A percentile compares a stretch with the other conserved stretches of the same genome.
phyloP scores from a whole-genome alignment of 202 grass and related monocot genomes.

The Thinopyrum obtusiflorum region DNA sequence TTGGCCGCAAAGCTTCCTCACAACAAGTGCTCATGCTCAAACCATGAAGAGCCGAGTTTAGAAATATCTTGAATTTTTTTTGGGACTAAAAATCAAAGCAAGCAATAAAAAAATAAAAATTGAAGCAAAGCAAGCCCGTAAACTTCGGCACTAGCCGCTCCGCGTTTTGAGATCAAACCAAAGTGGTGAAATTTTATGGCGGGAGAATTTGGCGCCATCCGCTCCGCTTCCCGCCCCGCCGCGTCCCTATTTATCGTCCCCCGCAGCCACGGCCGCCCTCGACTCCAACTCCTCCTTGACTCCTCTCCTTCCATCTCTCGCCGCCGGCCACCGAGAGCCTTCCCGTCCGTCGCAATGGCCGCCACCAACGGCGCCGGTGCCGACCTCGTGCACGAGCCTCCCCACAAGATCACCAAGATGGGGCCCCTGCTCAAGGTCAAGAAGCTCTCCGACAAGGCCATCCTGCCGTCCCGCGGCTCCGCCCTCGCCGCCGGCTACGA shows the following conservation, averaged over 20 bases:
- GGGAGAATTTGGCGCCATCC: constrained; percentile 53
- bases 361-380: constrained; percentile 29
- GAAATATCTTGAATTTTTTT: too few species aligned
- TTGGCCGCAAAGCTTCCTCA: too few species aligned
- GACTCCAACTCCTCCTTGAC: background rate
- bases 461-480: constrained; percentile 74
- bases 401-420: constrained; percentile 51
- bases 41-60: too few species aligned
- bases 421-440: constrained; percentile 62
- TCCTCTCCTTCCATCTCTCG: background rate
- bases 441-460: constrained; percentile 77
- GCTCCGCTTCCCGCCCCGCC: constrained; percentile 35
- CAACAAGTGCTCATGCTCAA: too few species aligned
- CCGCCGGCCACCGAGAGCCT: background rate
- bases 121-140: too few species aligned
- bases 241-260: constrained; percentile 6
- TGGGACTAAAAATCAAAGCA: too few species aligned
- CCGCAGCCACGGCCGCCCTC: background rate
- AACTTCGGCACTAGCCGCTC: too few species aligned
- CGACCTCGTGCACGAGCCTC: constrained; percentile 40
- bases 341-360: constrained; percentile 28
- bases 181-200: constrained; percentile 40
- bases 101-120: too few species aligned
- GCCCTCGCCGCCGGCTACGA: constrained; percentile 81
- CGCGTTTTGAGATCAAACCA: too few species aligned